A percentile compares a stretch with the other conserved stretches of the same genome.
Evolutionary conservation across 163 green algal genomes (phyloP).

Genomic region (Prototheca cutis): DNA sequence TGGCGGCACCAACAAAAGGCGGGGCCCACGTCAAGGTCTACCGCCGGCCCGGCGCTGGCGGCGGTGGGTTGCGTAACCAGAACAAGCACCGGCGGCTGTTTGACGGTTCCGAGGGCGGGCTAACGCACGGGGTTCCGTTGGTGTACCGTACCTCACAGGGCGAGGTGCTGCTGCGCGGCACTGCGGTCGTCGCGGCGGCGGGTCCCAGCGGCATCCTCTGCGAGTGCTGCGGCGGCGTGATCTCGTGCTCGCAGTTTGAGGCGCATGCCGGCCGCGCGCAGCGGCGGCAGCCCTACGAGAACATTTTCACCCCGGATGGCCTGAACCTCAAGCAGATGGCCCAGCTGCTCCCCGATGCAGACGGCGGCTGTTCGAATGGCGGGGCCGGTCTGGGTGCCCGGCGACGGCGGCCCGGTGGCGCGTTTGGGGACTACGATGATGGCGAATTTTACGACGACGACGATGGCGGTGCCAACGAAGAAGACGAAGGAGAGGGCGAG

Average conservation of each 20-base stretch:
- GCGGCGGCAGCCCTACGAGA: conserved; percentile 60
- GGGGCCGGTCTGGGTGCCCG: no score
- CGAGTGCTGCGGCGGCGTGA: conserved; percentile 52
- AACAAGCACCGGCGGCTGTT: conserved; percentile 77
- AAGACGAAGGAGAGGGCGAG: not conserved
- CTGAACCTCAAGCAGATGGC: conserved; percentile 53
- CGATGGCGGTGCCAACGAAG: not conserved
- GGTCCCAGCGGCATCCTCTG: conserved; percentile 61
- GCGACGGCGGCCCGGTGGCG: no score
- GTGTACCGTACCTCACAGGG: conserved; percentile 21
- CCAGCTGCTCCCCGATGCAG: conserved; percentile 25
- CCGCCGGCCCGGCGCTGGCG: not conserved
- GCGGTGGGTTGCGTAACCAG: conserved; percentile 42
- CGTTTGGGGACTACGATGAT: no score
- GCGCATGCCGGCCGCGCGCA: conserved; percentile 54
- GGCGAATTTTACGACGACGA: no score
- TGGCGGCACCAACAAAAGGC: conserved; percentile 33
- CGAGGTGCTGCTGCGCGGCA: conserved; percentile 35
- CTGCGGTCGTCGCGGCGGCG: conserved; percentile 23
- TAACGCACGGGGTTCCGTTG: conserved; percentile 34
- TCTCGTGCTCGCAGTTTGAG: conserved; percentile 68
- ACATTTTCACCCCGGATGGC: conserved; percentile 55
- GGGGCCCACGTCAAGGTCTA: conserved; percentile 9
- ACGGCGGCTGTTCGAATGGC: no score
- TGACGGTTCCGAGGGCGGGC: conserved; percentile 32